phyloP scores from a whole-genome alignment of 2,329 filamentous ascomycete genomes.

The Phyllosticta citrichinensis region DNA sequence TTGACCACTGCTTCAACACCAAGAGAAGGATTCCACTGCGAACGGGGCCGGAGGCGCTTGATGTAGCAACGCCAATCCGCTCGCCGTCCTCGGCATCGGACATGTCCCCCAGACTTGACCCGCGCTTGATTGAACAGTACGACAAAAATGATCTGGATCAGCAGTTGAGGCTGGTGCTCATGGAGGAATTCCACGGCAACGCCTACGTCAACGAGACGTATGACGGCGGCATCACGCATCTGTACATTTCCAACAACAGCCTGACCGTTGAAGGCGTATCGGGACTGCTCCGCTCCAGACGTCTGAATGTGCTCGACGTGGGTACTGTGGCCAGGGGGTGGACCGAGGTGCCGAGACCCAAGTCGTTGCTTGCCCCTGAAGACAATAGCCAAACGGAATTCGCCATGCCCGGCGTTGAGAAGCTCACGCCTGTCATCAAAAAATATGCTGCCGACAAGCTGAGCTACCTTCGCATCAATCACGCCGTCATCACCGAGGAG shows the following conservation, averaged over 20 bases:
- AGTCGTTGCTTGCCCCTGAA: slow-evolving; percentile 5
- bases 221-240: slow-evolving; percentile 47
- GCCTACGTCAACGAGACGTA: slow-evolving; percentile 47
- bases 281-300: slow-evolving; percentile 40
- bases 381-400: slow-evolving; percentile 15
- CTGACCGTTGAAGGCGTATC: slow-evolving; percentile 47
- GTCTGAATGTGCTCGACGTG: slow-evolving; percentile 46
- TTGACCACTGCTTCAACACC: slow-evolving; percentile 40
- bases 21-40: slow-evolving; percentile 13
- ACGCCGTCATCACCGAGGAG: slow-evolving; percentile 43
- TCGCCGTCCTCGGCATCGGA: slow-evolving; percentile 1
- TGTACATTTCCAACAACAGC: slow-evolving; percentile 47
- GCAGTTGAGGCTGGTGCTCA: slow-evolving; percentile 34
- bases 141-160: slow-evolving; percentile 40
- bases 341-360: slow-evolving; percentile 13
- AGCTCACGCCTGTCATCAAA: slow-evolving; percentile 42
- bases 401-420: slow-evolving; percentile 40
- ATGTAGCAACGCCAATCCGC: background rate
- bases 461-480: slow-evolving; percentile 46
- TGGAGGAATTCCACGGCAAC: slow-evolving; percentile 38
- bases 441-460: slow-evolving; percentile 38
- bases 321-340: slow-evolving; percentile 35
- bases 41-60: background rate
- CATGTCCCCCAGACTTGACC: slow-evolving; percentile 17
- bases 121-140: slow-evolving; percentile 1